Percentiles rank a stretch among this genome's conserved stretches.
These are phyloP conservation scores for Carex cristatella DNA, from an alignment of 176 grass and related monocot genomes.

Conservation along the genomic window DNA sequence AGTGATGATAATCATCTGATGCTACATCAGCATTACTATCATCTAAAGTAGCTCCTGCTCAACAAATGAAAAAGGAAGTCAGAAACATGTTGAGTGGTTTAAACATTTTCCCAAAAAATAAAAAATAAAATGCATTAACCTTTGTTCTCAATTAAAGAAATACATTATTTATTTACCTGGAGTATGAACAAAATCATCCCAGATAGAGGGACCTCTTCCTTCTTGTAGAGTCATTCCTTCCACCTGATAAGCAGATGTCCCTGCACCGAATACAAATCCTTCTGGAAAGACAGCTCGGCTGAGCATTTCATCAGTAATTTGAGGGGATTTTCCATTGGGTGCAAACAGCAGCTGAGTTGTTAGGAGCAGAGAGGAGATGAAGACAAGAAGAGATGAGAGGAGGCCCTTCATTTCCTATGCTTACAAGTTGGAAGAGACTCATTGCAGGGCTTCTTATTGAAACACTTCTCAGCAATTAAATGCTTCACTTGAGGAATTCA, in stretches of 20 bases:
- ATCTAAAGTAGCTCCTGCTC: conserved; percentile 32
- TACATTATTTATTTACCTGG: no score
- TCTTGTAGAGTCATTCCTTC: conserved; percentile 8
- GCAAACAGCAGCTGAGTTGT: not conserved
- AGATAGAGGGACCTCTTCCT: no score
- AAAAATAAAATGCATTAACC: no score
- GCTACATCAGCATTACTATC: conserved; percentile 53
- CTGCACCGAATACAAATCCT: conserved; percentile 15
- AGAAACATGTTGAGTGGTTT: not conserved
- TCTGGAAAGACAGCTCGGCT: not conserved
- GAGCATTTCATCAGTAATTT: not conserved
- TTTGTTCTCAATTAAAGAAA: no score
- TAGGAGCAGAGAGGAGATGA: not conserved
- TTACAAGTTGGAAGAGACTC: no score
- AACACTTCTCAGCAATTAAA: no score
- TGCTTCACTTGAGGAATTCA: no score
- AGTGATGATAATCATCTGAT: conserved; percentile 57
- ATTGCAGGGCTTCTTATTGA: no score
- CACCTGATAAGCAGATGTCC: conserved; percentile 17
- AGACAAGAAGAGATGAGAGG: not conserved
- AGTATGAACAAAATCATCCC: no score
- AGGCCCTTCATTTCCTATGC: not conserved
- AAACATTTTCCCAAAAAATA: no score
- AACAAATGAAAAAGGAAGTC: not conserved
- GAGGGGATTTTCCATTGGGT: not conserved